Evolutionary conservation across 164 flowering plant genomes (phyloP).

Genomic region (grape (Vitis vinifera)): ASM3070453v1 NC_081814.1:8539001-8539500

Average conservation of each 20-base stretch:
- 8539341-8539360: conserved; percentile 59
- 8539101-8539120: conserved; percentile 72
- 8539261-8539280: not conserved
- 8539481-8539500: too few species aligned
- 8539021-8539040: conserved; percentile 64
- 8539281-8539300: conserved; percentile 22
- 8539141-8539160: conserved; percentile 67
- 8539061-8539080: conserved; percentile 61
- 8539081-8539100: conserved; percentile 58
- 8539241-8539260: too few species aligned
- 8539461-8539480: not conserved
- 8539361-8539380: conserved; percentile 51
- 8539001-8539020: conserved; percentile 70
- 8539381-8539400: conserved; percentile 52
- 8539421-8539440: conserved; percentile 28
- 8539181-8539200: not conserved
- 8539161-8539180: conserved; percentile 61
- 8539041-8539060: conserved; percentile 72
- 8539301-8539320: conserved; percentile 50
- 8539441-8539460: conserved; percentile 44
- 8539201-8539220: too few species aligned
- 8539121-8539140: conserved; percentile 62
- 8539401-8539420: conserved; percentile 31
- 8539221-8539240: too few species aligned
- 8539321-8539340: conserved; percentile 53